These are phyloP conservation scores for Neoconidiobolus thromboides DNA, from an alignment of 371 early-diverging fungal genomes.

Conservation along the genomic window DNA sequence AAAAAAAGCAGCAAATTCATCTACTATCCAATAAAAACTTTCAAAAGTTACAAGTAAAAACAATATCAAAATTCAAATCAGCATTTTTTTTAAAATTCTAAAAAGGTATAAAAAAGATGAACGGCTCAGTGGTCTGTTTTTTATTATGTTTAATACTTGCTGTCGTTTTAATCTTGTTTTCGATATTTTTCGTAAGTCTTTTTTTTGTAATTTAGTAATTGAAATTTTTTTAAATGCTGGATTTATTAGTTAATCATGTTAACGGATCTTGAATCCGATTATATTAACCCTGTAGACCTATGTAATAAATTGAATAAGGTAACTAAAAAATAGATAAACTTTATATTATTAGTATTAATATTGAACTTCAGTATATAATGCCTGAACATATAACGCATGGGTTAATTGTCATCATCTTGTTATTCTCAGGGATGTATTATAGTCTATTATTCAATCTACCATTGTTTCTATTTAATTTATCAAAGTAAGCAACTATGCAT, in stretches of 20 bases:
- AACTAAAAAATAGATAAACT: background rate
- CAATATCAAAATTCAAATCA: too few species aligned
- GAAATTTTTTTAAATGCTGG: too few species aligned
- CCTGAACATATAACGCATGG: background rate
- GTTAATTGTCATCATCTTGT: background rate
- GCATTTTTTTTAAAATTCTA: too few species aligned
- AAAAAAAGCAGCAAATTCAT: too few species aligned
- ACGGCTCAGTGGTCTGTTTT: too few species aligned
- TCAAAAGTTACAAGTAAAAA: too few species aligned
- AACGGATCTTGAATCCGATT: slow-evolving; percentile 29
- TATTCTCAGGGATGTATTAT: slow-evolving; percentile 1
- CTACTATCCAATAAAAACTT: too few species aligned
- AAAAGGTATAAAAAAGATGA: too few species aligned
- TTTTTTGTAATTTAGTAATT: too few species aligned
- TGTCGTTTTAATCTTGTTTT: too few species aligned
- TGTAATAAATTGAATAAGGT: slow-evolving; percentile 88
- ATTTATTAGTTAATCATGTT: slow-evolving; percentile 7
- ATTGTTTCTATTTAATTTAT: background rate
- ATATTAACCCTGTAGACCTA: slow-evolving; percentile 94
- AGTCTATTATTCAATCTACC: slow-evolving; percentile 2
- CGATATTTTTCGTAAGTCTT: too few species aligned
- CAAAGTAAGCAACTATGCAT: background rate
- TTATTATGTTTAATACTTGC: too few species aligned
- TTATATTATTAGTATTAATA: background rate
- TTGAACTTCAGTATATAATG: background rate